Evolutionary conservation across 768 basidiomycete genomes (phyloP), one percentile per base, ranked within the genome.

Genomic region (Phylloporus sp.): DNA sequence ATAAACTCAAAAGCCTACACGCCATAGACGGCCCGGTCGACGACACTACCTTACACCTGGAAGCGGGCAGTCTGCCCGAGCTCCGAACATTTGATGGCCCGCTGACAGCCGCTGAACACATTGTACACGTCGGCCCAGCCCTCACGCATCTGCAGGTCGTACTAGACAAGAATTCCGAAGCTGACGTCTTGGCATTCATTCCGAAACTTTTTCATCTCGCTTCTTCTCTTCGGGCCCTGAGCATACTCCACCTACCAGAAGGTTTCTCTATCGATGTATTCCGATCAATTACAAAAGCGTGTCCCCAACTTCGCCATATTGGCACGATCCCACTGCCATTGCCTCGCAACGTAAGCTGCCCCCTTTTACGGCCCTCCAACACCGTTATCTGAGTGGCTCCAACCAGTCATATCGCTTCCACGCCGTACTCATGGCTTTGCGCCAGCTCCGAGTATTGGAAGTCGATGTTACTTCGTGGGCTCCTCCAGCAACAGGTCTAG

Each of bases 41-140:
- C 28, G 59, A 65, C 44, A 27, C 61, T 27, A 17, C 54, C 13
- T 6, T 60, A 4, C 54, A 56, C 28, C 50, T 65, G 5, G 65
- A 67, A 48, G 47, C 54, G 21, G 65, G 64, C 21, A 65, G 64
- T 42, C 66, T 80, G 4, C 73, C 73, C 10, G 48, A 63, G 13
- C 67, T 82, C 23, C 62, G 63, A 23, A 54, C 58, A 1, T 75
- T 77, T 50, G 78, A 77, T 37, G 79, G 75, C 3, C 69, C 71
- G 1, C 55, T 77, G 33, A 55, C 67, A 38, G 66, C 74, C 35
- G 75, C 68, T 5, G 46, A 62, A 35, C 71, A 75, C 53, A 58
- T 81, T 15, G 46, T 70, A 4, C 52, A 50, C 24, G 40, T 63
- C 9, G 48, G 65, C 10, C 63, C 67, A 35, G 64, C 71, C 2